phyloP scores from a whole-genome alignment of 75 land plant genomes.

The Adiantum capillusveneris region DNA sequence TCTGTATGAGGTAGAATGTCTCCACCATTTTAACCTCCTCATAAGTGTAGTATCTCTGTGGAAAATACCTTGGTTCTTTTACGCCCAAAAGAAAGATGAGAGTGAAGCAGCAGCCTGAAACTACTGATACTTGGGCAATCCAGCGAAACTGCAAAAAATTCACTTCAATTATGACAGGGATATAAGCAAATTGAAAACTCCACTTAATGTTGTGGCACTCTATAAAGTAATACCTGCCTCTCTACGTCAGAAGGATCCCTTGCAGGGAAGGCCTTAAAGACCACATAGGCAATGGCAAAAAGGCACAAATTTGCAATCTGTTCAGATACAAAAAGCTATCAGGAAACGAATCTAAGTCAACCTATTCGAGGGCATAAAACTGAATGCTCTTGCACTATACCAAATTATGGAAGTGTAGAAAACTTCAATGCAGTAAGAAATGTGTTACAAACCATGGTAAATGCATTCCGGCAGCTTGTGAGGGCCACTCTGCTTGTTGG shows the following conservation, averaged over 20 bases:
- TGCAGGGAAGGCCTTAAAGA: constrained; percentile 38
- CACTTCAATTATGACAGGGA: too few relatives aligned
- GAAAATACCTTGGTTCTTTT: constrained; percentile 83
- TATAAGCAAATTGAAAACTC: too few relatives aligned
- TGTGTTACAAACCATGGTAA: constrained; percentile 65
- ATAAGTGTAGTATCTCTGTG: too few relatives aligned
- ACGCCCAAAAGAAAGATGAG: constrained; percentile 62
- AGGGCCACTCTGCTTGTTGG: constrained; percentile 83
- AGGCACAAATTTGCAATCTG: constrained; percentile 89
- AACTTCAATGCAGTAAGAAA: background rate
- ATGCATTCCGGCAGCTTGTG: constrained; percentile 92
- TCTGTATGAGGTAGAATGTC: too few relatives aligned
- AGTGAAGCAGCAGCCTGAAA: constrained; percentile 82
- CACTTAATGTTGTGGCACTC: too few relatives aligned
- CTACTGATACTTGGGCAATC: constrained; percentile 76
- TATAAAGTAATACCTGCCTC: constrained; percentile 47
- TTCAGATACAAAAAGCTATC: background rate
- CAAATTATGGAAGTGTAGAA: background rate
- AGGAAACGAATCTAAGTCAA: background rate
- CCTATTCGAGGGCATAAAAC: too few relatives aligned
- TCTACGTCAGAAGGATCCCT: constrained; percentile 39
- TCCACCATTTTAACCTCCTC: too few relatives aligned
- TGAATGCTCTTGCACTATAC: too few relatives aligned
- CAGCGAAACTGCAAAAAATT: constrained; percentile 75
- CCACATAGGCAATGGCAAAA: constrained; percentile 70